Conservation (phyloP, 768 basidiomycete genomes). For the Panaeolus cyanescens region DNA sequence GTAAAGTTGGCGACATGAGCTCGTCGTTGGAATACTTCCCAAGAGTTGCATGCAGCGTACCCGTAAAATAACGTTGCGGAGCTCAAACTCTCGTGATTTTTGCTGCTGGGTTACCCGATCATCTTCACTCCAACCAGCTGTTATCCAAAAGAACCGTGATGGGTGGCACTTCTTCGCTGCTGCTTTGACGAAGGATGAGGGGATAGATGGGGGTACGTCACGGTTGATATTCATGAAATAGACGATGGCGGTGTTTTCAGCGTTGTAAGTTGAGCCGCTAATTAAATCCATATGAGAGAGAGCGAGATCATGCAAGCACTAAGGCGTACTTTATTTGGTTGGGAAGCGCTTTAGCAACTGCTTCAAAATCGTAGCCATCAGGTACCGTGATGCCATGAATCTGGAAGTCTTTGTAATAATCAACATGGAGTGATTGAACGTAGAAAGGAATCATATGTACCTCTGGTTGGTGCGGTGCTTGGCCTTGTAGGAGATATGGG, state of each 20-base stretch:
- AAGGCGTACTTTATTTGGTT: neutral
- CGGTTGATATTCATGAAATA: neutral
- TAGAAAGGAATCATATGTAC: neutral
- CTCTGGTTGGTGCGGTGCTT: neutral
- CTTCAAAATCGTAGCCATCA: neutral
- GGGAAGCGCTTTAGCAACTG: neutral
- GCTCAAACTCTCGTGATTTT: neutral
- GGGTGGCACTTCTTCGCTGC: neutral
- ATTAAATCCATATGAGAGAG: neutral
- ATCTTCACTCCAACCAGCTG: neutral
- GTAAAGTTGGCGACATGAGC: neutral
- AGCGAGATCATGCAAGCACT: neutral
- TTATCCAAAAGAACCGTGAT: neutral
- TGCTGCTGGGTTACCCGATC: neutral
- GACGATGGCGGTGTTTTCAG: neutral
- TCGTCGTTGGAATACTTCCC: neutral
- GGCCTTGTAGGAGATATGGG: neutral
- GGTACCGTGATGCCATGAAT: neutral
- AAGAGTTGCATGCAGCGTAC: neutral
- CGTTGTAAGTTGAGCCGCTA: neutral
- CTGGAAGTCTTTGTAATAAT: neutral
- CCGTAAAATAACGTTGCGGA: neutral
- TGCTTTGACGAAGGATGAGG: neutral
- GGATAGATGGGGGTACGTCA: neutral
- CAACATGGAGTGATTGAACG: too few relatives aligned